Evolutionary conservation across 148 eudicot species (phyloP), one percentile per base, ranked within the genome.

Genomic region (Amaranthus cruentus): DNA sequence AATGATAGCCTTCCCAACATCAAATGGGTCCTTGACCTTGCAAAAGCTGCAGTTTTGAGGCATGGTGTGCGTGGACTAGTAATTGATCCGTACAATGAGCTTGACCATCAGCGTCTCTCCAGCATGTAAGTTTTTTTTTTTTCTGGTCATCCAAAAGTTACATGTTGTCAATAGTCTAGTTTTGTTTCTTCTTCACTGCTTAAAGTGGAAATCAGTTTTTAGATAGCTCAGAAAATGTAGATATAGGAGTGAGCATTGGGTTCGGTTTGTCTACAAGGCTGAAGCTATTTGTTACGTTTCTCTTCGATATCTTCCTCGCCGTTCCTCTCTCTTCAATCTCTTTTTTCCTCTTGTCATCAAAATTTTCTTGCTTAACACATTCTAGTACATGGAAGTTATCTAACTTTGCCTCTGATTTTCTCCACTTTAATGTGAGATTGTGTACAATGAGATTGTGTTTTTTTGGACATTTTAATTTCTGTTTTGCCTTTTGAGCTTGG

Each of bases 21-120:
- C 70, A 68, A 86, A 63, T 95, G 97, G 97, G 99, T 95, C 77
- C 92, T 95, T 78, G 78, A 78, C 42, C 96, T 87, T 76, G 99
- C 99, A 70, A 90, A 82, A 82, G 79, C 96, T 64, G 97, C 99
- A 51, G 99, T 95, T 79, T 75, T 92, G 69, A 91, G 99, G 81
- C 88, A 95, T 83, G 99, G 99, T 42, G 85, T 95, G 56, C 88
- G 83, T 70, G 99, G 99, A 52, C 97, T 95, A 50, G 97, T 95
- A 47, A 95, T 95, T 79, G 99, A 95, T 79, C 97, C 97, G 5
- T 95, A 95, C 84, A 95, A 95, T 71, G 97, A 95, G 84, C 97
- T 95, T 83, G 99, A 95, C 81, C 99, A 95, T 87, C 99, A 92
- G 79, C 97, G 99, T 18, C 84, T 77, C 54, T 9, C 53, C 52